Conservation (phyloP, 176 grass and related monocot species). For the Luzula sylvatica region DNA sequence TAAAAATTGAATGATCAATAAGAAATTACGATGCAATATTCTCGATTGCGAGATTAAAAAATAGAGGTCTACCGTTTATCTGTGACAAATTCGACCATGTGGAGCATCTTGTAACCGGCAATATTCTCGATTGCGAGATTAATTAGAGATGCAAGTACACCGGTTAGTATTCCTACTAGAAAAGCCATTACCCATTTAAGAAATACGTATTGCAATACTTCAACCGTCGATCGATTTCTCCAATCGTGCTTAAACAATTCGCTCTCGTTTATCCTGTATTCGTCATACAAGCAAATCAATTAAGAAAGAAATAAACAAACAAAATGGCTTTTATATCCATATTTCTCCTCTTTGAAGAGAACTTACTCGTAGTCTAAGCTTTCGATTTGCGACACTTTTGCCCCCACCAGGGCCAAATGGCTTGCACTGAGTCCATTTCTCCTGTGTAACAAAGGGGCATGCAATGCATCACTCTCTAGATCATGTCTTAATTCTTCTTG, state of each 20-base stretch:
- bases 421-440: conserved; percentile 55
- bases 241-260: conserved; percentile 97
- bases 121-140: conserved; percentile 98
- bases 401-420: conserved; percentile 80
- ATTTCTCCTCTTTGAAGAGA: background rate
- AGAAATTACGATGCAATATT: too few species aligned
- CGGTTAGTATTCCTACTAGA: conserved; percentile 81
- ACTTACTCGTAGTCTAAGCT: conserved; percentile 93
- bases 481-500: conserved; percentile 17
- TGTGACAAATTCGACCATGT: conserved; percentile 52
- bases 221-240: conserved; percentile 68
- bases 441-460: conserved; percentile 58
- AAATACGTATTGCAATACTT: conserved; percentile 87
- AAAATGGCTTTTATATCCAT: background rate
- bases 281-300: too few species aligned
- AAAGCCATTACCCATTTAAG: conserved; percentile 86
- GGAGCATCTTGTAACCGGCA: conserved; percentile 77
- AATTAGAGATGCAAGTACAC: conserved; percentile 72
- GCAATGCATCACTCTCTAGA: conserved; percentile 27
- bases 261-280: conserved; percentile 79
- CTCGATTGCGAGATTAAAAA: background rate
- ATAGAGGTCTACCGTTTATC: conserved; percentile 31
- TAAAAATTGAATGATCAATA: background rate
- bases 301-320: conserved; percentile 4
- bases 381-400: conserved; percentile 95